phyloP scores from a whole-genome alignment of 1,284 basidiomycete genomes.

The Kwoniella shivajii region DNA sequence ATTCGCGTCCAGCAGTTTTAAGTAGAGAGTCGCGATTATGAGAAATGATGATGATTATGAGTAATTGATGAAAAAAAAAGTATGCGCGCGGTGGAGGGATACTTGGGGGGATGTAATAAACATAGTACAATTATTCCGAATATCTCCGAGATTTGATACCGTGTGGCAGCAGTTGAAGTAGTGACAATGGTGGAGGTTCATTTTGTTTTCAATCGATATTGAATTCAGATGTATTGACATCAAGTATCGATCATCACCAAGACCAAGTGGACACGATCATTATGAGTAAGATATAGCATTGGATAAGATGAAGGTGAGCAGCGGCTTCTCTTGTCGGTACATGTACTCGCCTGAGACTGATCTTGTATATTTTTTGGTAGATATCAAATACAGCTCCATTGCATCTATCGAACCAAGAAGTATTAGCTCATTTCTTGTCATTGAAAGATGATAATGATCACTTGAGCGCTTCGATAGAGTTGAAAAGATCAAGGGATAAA shows the following conservation, averaged over 20 bases:
- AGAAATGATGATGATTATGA: too few relatives aligned
- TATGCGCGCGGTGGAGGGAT: conserved; percentile 20
- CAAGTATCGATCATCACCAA: too few relatives aligned
- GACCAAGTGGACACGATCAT: too few relatives aligned
- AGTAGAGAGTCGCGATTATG: conserved; percentile 5
- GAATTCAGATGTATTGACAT: not conserved
- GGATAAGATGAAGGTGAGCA: conserved; percentile 31
- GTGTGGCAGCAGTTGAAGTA: not conserved
- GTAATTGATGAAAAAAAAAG: not conserved
- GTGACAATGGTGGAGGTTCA: conserved; percentile 7
- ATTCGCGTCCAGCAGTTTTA: not conserved
- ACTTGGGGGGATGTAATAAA: not conserved
- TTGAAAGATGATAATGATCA: conserved; percentile 68
- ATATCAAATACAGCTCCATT: conserved; percentile 75
- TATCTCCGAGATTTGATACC: conserved; percentile 10
- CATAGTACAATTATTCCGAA: not conserved
- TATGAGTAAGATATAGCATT: not conserved
- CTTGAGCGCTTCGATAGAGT: conserved; percentile 64
- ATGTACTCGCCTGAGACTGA: not conserved
- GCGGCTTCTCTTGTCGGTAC: not conserved
- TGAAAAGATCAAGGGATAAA: conserved; percentile 19
- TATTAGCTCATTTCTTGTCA: conserved; percentile 73
- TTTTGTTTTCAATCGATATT: not conserved
- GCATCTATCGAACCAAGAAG: conserved; percentile 83
- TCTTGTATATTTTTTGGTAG: conserved; percentile 56